phyloP scores from a whole-genome alignment of 495 filamentous ascomycete genomes.

The Penicillium samsonianum region DNA sequence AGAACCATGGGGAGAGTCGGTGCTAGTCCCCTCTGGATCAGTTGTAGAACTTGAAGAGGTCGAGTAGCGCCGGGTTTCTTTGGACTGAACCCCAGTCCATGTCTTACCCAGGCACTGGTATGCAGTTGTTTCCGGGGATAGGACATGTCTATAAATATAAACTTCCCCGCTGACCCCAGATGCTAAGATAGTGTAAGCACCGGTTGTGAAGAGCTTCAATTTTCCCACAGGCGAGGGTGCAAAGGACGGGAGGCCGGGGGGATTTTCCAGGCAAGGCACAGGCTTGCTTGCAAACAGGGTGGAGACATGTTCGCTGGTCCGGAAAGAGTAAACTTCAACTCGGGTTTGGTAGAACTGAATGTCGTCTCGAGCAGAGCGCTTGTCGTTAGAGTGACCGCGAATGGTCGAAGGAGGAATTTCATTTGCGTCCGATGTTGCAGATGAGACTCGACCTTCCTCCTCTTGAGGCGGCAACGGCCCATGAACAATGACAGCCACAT shows the following conservation, averaged over 20 bases:
- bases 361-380: slow-evolving; percentile 35
- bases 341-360: slow-evolving; percentile 73
- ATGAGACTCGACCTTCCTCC: slow-evolving; percentile 38
- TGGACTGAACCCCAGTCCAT: slow-evolving; percentile 77
- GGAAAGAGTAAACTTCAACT: slow-evolving; percentile 81
- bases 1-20: slow-evolving; percentile 47
- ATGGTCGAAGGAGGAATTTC: slow-evolving; percentile 34
- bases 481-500: slow-evolving; percentile 75
- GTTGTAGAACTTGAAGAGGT: slow-evolving; percentile 53
- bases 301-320: slow-evolving; percentile 63
- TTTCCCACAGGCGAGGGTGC: slow-evolving; percentile 68
- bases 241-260: slow-evolving; percentile 43
- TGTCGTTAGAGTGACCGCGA: slow-evolving; percentile 30
- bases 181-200: slow-evolving; percentile 66
- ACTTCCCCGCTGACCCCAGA: slow-evolving; percentile 85
- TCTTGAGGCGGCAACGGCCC: slow-evolving; percentile 58
- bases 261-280: slow-evolving; percentile 44
- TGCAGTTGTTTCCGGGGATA: slow-evolving; percentile 51
- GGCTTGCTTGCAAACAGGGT: slow-evolving; percentile 65
- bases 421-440: slow-evolving; percentile 40
- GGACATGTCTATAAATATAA: slow-evolving; percentile 63
- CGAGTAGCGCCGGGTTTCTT: slow-evolving; percentile 49
- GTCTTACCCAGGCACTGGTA: slow-evolving; percentile 81
- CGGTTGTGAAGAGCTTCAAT: slow-evolving; percentile 66
- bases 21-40: slow-evolving; percentile 54